Percentiles rank a stretch among this genome's conserved stretches.
Conservation (phyloP, 345 rosid species). For the Citrus trifoliata region DNA sequence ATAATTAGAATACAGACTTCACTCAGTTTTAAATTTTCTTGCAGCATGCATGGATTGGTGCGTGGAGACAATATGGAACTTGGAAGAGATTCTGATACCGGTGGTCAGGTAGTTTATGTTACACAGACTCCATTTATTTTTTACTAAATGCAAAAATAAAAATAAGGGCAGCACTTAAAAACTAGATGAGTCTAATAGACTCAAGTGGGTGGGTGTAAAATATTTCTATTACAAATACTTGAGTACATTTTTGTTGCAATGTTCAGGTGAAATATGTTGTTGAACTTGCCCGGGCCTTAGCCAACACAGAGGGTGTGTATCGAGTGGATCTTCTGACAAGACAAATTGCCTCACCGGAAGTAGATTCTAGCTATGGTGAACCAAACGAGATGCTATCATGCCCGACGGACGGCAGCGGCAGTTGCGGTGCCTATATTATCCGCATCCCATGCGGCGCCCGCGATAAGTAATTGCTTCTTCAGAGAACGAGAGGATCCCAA, state of each 20-base stretch:
- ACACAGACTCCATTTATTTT: too few relatives aligned
- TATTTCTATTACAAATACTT: too few relatives aligned
- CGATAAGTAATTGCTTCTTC: slow-evolving; percentile 32
- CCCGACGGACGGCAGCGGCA: slow-evolving; percentile 56
- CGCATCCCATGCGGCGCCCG: slow-evolving; percentile 63
- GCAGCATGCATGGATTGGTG: slow-evolving; percentile 62
- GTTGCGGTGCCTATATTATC: slow-evolving; percentile 69
- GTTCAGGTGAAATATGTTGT: slow-evolving; percentile 68
- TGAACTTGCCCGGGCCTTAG: slow-evolving; percentile 68
- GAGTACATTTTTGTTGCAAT: neutral
- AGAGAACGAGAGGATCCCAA: neutral
- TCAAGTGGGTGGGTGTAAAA: too few relatives aligned
- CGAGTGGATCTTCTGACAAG: slow-evolving; percentile 69
- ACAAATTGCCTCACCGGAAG: slow-evolving; percentile 62
- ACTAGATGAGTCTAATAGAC: too few relatives aligned
- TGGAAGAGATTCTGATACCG: slow-evolving; percentile 78
- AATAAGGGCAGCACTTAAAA: too few relatives aligned
- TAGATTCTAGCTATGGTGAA: slow-evolving; percentile 66
- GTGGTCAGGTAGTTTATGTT: slow-evolving; percentile 48
- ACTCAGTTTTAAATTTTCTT: neutral
- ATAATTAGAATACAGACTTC: neutral
- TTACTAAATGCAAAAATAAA: too few relatives aligned
- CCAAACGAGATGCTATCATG: slow-evolving; percentile 80
- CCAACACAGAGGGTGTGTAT: slow-evolving; percentile 49
- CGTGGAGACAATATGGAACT: slow-evolving; percentile 87